These are phyloP conservation scores for Cercospora berteroae DNA, from an alignment of 2,329 filamentous ascomycete genomes.

Conservation along the genomic window DNA sequence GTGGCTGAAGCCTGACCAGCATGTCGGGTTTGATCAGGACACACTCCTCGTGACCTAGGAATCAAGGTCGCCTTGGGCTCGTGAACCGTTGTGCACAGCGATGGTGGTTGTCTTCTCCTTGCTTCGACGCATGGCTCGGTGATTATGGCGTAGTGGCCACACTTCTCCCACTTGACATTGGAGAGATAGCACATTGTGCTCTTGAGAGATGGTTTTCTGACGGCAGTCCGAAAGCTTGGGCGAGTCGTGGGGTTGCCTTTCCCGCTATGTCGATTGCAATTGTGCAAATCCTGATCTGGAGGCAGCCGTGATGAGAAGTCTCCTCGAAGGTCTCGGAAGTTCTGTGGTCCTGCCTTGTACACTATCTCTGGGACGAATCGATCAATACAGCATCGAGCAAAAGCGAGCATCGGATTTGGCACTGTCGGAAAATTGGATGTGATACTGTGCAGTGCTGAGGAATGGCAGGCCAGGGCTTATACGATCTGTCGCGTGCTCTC, in stretches of 20 bases:
- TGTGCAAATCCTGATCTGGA: neutral
- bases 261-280: neutral
- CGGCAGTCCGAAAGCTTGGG: neutral
- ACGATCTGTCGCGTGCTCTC: neutral
- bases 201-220: neutral
- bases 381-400: neutral
- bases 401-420: neutral
- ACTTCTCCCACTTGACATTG: conserved; percentile 24
- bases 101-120: conserved; percentile 18
- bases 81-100: conserved; percentile 24
- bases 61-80: conserved; percentile 23
- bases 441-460: neutral
- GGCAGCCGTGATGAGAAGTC: neutral
- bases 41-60: conserved; percentile 14
- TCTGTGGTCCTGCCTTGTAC: neutral
- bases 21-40: conserved; percentile 24
- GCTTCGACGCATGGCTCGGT: conserved; percentile 22
- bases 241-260: neutral
- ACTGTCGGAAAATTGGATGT: neutral
- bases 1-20: conserved; percentile 10
- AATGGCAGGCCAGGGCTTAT: neutral
- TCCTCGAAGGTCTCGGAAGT: neutral
- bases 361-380: neutral
- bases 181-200: conserved; percentile 21
- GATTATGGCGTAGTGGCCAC: conserved; percentile 24